Conservation (phyloP, 2,329 filamentous ascomycete genomes). For the Pseudogymnoascus sp. region DNA sequence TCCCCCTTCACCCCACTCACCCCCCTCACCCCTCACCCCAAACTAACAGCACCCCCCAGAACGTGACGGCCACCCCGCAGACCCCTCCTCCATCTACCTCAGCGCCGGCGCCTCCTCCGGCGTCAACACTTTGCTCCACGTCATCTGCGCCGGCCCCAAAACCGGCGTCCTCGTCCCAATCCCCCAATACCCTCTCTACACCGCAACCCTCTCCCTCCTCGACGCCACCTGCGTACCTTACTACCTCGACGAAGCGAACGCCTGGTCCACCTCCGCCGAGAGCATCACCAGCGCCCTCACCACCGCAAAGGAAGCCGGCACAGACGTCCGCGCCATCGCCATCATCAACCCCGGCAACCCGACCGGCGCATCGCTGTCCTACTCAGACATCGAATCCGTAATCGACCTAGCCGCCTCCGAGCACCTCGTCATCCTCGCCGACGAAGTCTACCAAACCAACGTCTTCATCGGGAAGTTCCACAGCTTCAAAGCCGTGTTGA, state of each 20-base stretch:
- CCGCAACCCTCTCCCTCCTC: conserved; percentile 77
- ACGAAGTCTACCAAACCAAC: conserved; percentile 99
- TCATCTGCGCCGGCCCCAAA: conserved; percentile 70
- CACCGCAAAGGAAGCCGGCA: conserved; percentile 66
- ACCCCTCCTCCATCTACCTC: conserved; percentile 77
- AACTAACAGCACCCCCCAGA: conserved; percentile 34
- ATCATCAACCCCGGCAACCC: conserved; percentile 99
- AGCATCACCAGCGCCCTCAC: conserved; percentile 65
- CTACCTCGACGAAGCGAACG: conserved; percentile 75
- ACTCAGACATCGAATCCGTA: conserved; percentile 73
- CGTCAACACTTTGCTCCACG: conserved; percentile 84
- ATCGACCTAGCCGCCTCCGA: conserved; percentile 79
- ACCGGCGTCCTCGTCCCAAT: conserved; percentile 89
- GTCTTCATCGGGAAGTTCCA: conserved; percentile 91
- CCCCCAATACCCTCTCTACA: conserved; percentile 96
- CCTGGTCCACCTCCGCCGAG: conserved; percentile 82
- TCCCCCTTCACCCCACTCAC: conserved; percentile 15
- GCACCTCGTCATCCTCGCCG: conserved; percentile 81
- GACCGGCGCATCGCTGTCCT: conserved; percentile 76
- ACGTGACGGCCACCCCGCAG: conserved; percentile 80
- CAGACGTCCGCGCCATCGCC: conserved; percentile 84
- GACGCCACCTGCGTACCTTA: conserved; percentile 87
- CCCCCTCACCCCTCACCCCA: background rate
- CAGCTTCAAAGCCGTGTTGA: conserved; percentile 86
- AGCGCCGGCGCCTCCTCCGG: conserved; percentile 87